phyloP scores from a whole-genome alignment of 768 basidiomycete genomes.

The Leccinellum albellum region DNA sequence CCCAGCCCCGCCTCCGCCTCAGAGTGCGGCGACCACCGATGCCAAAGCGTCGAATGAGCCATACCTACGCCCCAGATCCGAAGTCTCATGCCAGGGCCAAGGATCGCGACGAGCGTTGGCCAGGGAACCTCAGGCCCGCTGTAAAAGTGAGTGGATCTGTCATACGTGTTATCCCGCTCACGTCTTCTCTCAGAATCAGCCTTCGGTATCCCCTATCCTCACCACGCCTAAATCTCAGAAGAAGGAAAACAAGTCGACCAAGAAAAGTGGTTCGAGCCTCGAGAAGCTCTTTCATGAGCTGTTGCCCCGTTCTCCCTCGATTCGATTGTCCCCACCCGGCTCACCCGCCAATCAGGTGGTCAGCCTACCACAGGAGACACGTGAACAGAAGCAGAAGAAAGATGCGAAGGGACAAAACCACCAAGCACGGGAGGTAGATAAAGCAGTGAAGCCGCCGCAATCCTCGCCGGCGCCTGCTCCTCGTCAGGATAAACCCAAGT shows the following conservation, averaged over 20 bases:
- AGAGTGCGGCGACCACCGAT: conserved; percentile 26
- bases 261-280: conserved; percentile 7
- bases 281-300: conserved; percentile 14
- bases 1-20: conserved; percentile 22
- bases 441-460: not conserved
- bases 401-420: not conserved
- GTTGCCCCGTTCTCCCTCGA: conserved; percentile 14
- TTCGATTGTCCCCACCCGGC: conserved; percentile 17
- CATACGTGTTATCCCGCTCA: not conserved
- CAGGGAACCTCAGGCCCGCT: conserved; percentile 10
- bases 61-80: conserved; percentile 9
- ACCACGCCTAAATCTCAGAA: not conserved
- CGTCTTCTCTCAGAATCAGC: conserved; percentile 9
- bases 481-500: conserved; percentile 6
- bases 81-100: not conserved
- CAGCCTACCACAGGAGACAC: not conserved
- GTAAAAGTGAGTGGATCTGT: conserved; percentile 10
- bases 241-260: not conserved
- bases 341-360: conserved; percentile 6
- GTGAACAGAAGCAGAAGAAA: not conserved
- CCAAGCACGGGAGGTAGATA: not conserved
- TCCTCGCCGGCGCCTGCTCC: not conserved
- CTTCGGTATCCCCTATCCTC: conserved; percentile 6
- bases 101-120: conserved; percentile 10
- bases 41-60: conserved; percentile 22